Evolutionary conservation across 2,329 filamentous ascomycete genomes (phyloP), one percentile per base, ranked within the genome.

Genomic region (Aureobasidium namibiae): DNA sequence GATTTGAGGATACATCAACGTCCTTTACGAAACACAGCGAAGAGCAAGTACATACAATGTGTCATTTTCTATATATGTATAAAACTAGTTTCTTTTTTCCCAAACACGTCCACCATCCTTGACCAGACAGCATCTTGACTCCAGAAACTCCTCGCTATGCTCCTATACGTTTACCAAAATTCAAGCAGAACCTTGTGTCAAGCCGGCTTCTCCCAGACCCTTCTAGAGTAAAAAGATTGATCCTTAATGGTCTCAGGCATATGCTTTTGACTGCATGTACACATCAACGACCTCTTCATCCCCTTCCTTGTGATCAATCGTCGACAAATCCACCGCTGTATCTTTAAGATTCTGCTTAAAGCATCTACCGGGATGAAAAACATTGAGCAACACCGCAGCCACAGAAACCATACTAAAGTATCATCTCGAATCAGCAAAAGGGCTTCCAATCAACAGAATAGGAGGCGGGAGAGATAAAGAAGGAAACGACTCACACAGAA

Each of bases 291-390:
- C 11, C 10, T 33, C 50, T 2, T 41, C 36, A 10, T 42, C 38
- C 16, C 6, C 38, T 1, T 56, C 52, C 14, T 34, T 23, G 1
- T 34, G 13, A 34, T 56, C 52, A 8, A 34, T n/a, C 1, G 18
- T 44, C 39, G 52, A 56, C 7, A 56, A 14, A 34, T 56, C 52
- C 38, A 56, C 29, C 2, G 39, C 11, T 11, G 52, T 56, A 6
- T 56, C 52, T n/a, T 24, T n/a, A 2, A 42, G 39, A 44, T 44
- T 56, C 16, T 34, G 49, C 18, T 49, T 24, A 33, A 71, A 68
- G 59, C 68, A 70, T 50, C 62, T 66, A 7, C 68, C 68, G 1
- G 69, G 69, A 62, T 71, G 69, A 61, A 65, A 69, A 11, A 69
- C 49, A 39, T 71, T 71, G 9, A 70, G 57, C 11, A 66, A 56